Percentiles rank a stretch among this genome's conserved stretches.
These are phyloP conservation scores for Septoria linicola DNA, from an alignment of 2,329 filamentous ascomycete species.

Conservation along the genomic window DNA sequence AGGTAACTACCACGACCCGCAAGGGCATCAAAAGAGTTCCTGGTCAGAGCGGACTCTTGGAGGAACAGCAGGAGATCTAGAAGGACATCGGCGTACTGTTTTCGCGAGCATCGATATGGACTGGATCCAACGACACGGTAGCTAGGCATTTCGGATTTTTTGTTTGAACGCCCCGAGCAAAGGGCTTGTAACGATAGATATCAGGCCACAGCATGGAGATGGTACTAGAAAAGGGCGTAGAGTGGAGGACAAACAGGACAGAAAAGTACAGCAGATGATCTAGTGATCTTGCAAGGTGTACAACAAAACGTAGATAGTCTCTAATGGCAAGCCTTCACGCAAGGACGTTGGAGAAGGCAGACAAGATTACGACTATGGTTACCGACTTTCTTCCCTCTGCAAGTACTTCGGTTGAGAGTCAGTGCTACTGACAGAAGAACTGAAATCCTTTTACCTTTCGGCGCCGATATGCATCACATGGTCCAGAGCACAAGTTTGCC, in stretches of 20 bases:
- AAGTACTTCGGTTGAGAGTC: too few species aligned
- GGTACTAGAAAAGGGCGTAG: too few species aligned
- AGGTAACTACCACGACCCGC: conserved; percentile 8
- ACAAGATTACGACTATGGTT: too few species aligned
- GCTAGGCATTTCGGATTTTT: conserved; percentile 16
- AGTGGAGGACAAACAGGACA: neutral
- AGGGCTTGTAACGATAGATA: neutral
- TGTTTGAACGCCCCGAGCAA: neutral
- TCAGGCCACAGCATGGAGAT: neutral
- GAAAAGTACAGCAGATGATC: too few species aligned
- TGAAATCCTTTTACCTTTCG: too few species aligned
- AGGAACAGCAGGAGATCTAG: neutral
- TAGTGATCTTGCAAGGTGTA: too few species aligned
- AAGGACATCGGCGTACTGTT: conserved; percentile 12
- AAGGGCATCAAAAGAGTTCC: conserved; percentile 3
- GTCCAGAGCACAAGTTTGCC: too few species aligned
- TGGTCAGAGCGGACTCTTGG: neutral
- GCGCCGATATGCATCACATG: too few species aligned
- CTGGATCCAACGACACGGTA: conserved; percentile 11
- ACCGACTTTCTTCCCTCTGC: too few species aligned
- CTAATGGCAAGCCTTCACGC: conserved; percentile 3
- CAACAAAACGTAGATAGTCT: neutral
- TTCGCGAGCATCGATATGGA: neutral
- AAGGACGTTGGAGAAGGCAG: neutral
- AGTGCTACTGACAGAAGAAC: too few species aligned